phyloP scores from a whole-genome alignment of 768 basidiomycete genomes.

The Mycena olivaceomarginata region DNA sequence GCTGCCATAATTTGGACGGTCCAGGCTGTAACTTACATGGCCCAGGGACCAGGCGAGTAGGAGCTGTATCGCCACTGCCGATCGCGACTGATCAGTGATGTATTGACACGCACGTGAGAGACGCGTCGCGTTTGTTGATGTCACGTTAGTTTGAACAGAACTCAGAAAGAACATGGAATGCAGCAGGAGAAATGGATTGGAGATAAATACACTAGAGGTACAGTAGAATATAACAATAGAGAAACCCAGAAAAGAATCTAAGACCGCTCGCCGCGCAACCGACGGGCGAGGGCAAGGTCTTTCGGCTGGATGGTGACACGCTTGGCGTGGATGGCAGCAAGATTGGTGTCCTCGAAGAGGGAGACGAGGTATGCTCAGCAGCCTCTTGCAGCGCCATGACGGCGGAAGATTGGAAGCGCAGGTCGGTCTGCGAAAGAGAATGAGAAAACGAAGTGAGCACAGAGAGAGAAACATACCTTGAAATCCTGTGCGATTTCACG shows the following conservation, averaged over 20 bases:
- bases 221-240: slow-evolving; percentile 44
- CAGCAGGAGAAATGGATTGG: slow-evolving; percentile 27
- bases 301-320: slow-evolving; percentile 92
- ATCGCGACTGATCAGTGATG: not conserved
- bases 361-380: slow-evolving; percentile 90
- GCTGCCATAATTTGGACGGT: too few relatives aligned
- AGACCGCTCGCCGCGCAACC: slow-evolving; percentile 87
- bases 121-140: slow-evolving; percentile 11
- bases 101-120: not conserved
- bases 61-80: not conserved
- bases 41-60: too few relatives aligned
- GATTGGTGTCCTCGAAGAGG: slow-evolving; percentile 88
- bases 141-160: not conserved
- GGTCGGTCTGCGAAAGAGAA: slow-evolving; percentile 76
- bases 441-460: slow-evolving; percentile 12
- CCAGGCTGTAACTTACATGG: too few relatives aligned
- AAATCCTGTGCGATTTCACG: slow-evolving; percentile 98
- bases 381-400: slow-evolving; percentile 96
- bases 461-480: slow-evolving; percentile 69
- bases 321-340: slow-evolving; percentile 92
- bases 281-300: slow-evolving; percentile 87
- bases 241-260: slow-evolving; percentile 55
- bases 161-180: not conserved
- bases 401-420: slow-evolving; percentile 96
- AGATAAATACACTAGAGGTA: slow-evolving; percentile 48